phyloP scores from a whole-genome alignment of 139 green algal genomes.

The Coccomyxa sp. region DNA sequence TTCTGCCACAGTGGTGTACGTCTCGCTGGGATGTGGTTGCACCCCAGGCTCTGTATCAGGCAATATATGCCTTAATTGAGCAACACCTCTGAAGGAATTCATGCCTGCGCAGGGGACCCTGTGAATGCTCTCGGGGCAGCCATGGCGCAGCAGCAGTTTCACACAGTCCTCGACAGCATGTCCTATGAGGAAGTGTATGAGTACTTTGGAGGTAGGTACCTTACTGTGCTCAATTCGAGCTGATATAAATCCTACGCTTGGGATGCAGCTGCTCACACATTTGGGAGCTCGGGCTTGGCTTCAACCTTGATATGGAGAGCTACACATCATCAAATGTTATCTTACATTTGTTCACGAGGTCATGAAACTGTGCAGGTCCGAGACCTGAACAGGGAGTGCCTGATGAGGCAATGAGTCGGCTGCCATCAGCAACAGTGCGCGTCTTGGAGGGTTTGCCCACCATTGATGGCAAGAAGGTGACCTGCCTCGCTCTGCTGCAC shows the following conservation, averaged over 20 bases:
- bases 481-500: background rate
- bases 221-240: background rate
- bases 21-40: too few species aligned
- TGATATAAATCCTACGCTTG: background rate
- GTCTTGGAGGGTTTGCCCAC: too few species aligned
- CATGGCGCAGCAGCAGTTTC: background rate
- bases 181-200: conserved; percentile 2
- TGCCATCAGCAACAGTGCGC: too few species aligned
- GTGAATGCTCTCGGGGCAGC: background rate
- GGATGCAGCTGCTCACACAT: background rate
- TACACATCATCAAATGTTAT: background rate
- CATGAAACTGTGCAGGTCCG: background rate
- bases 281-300: background rate
- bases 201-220: background rate
- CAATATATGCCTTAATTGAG: too few species aligned
- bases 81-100: too few species aligned
- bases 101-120: background rate
- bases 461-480: too few species aligned
- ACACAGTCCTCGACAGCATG: background rate
- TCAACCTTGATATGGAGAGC: background rate
- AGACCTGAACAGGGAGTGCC: background rate
- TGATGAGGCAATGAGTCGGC: too few species aligned
- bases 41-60: too few species aligned
- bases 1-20: too few species aligned
- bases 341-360: background rate